Evolutionary conservation across 2,329 filamentous ascomycete genomes (phyloP).

Genomic region (Pseudogymnoascus sp.): DNA sequence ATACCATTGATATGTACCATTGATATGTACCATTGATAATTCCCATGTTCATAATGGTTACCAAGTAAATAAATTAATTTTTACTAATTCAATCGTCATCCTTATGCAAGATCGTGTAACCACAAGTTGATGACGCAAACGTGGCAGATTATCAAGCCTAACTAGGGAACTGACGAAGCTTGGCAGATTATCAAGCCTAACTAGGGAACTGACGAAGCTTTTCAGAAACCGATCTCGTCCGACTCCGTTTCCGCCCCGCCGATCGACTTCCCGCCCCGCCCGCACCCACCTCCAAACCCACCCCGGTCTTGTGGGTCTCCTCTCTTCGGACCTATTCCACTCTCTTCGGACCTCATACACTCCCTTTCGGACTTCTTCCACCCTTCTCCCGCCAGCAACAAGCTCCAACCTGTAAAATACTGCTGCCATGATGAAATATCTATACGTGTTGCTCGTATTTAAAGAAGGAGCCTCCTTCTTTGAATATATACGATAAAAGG

Average conservation of each 20-base stretch:
- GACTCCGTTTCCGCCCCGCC: neutral
- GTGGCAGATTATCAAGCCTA: neutral
- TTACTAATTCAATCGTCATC: neutral
- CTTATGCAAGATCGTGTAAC: neutral
- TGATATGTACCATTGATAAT: neutral
- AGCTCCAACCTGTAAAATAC: neutral
- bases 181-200: neutral
- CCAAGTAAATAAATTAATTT: neutral
- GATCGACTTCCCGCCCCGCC: neutral
- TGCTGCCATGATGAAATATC: neutral
- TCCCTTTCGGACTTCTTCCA: neutral
- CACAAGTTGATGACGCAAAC: neutral
- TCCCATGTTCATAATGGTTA: neutral
- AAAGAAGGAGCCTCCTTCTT: neutral
- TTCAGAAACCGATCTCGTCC: neutral
- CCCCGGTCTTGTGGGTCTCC: neutral
- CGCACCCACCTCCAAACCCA: neutral
- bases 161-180: no score
- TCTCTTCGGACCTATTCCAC: neutral
- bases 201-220: neutral
- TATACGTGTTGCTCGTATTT: neutral
- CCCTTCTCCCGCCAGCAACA: neutral
- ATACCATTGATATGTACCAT: neutral
- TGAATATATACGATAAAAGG: neutral
- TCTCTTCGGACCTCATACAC: neutral